phyloP scores from a whole-genome alignment of 2,329 filamentous ascomycete genomes.

The Aspergillus nomiae region DNA sequence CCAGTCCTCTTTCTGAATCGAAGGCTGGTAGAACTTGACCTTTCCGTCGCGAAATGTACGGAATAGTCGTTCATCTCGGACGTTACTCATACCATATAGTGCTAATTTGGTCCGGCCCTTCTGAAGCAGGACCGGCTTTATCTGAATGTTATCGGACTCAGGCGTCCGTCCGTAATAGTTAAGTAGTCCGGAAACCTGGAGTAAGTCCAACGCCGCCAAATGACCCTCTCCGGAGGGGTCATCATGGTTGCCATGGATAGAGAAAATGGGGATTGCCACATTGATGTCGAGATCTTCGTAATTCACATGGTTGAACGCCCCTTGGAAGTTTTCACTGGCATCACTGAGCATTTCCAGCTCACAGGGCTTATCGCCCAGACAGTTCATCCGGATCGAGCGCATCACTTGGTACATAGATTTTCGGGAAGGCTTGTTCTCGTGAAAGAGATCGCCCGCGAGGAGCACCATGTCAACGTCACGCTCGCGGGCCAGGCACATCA shows the following conservation, averaged over 20 bases:
- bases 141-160: conserved; percentile 88
- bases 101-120: conserved; percentile 93
- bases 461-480: conserved; percentile 98
- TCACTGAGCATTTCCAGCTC: conserved; percentile 94
- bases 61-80: conserved; percentile 91
- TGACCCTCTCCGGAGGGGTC: conserved; percentile 97
- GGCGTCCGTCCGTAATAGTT: conserved; percentile 95
- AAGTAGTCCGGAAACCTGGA: conserved; percentile 86
- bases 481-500: conserved; percentile 83
- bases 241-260: conserved; percentile 97
- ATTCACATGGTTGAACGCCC: conserved; percentile 90
- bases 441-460: conserved; percentile 91
- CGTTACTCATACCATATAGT: conserved; percentile 91
- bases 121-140: conserved; percentile 89
- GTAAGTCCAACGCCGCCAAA: conserved; percentile 83
- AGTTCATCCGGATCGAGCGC: conserved; percentile 89
- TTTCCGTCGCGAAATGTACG: conserved; percentile 90
- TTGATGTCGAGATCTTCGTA: conserved; percentile 98
- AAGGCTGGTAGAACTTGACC: conserved; percentile 89
- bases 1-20: conserved; percentile 80
- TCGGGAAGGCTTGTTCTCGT: conserved; percentile 95
- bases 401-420: conserved; percentile 98
- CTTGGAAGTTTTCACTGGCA: conserved; percentile 85
- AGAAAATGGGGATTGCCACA: conserved; percentile 94
- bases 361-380: conserved; percentile 91